These are phyloP conservation scores for Russula virescens DNA, from an alignment of 768 basidiomycete species.

Conservation along the genomic window DNA sequence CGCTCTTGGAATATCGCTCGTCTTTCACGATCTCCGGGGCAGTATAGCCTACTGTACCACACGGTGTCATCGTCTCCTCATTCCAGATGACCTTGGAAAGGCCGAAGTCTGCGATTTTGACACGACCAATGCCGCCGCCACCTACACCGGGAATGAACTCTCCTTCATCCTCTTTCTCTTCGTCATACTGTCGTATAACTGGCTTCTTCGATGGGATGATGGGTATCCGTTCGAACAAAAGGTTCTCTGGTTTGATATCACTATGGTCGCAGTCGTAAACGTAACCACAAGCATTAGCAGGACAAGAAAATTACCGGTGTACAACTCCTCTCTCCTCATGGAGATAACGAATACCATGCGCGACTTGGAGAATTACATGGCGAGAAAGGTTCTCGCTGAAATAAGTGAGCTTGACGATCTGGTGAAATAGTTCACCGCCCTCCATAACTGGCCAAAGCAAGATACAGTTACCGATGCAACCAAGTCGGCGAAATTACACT, in stretches of 20 bases:
- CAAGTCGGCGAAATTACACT: slow-evolving; percentile 31
- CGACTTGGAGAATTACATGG: slow-evolving; percentile 95
- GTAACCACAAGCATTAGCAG: not conserved
- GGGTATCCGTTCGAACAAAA: slow-evolving; percentile 89
- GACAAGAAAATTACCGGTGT: slow-evolving; percentile 53
- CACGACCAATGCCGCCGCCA: slow-evolving; percentile 93
- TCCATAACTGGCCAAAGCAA: slow-evolving; percentile 69
- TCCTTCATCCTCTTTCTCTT: slow-evolving; percentile 98
- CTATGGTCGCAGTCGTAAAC: slow-evolving; percentile 28
- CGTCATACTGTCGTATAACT: slow-evolving; percentile 82
- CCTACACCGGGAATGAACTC: slow-evolving; percentile 90
- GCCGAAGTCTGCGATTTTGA: slow-evolving; percentile 99
- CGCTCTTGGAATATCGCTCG: slow-evolving; percentile 92
- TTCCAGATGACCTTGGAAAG: slow-evolving; percentile 98
- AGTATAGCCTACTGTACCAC: slow-evolving; percentile 99
- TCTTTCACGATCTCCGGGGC: slow-evolving; percentile 99
- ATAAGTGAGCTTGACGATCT: slow-evolving; percentile 98
- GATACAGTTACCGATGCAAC: not conserved
- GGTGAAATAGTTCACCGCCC: slow-evolving; percentile 97
- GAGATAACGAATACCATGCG: slow-evolving; percentile 87
- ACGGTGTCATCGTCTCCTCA: slow-evolving; percentile 98
- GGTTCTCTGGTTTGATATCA: slow-evolving; percentile 98
- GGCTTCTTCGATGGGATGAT: slow-evolving; percentile 80
- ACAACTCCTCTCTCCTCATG: slow-evolving; percentile 98
- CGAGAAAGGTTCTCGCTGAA: slow-evolving; percentile 96